These are phyloP conservation scores for Penicillium sp. DNA, from an alignment of 2,329 filamentous ascomycete species.

Conservation along the genomic window DNA sequence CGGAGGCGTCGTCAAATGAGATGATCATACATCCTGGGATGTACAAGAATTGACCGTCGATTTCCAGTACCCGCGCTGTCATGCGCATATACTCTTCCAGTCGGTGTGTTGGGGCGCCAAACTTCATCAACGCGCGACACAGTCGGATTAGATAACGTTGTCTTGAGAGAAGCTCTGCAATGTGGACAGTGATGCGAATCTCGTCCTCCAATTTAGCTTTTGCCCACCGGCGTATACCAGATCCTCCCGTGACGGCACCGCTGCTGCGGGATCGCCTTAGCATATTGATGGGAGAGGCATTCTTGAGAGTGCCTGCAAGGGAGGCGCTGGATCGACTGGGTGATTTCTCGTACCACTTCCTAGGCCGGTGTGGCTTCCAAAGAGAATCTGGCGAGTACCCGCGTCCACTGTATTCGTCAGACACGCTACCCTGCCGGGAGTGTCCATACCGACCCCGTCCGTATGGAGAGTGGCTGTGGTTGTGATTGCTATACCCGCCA, in stretches of 20 bases:
- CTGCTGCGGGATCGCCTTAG: conserved; percentile 42
- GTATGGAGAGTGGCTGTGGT: conserved; percentile 1
- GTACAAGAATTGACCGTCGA: conserved; percentile 87
- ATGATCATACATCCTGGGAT: conserved; percentile 93
- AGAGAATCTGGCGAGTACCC: conserved; percentile 35
- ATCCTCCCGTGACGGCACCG: conserved; percentile 27
- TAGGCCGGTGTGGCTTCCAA: conserved; percentile 32
- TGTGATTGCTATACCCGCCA: conserved; percentile 29
- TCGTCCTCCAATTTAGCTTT: conserved; percentile 45
- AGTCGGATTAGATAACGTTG: conserved; percentile 83
- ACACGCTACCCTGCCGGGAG: conserved; percentile 34
- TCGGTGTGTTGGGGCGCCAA: conserved; percentile 86
- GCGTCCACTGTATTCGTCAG: conserved; percentile 34
- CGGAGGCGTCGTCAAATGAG: conserved; percentile 67
- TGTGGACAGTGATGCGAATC: conserved; percentile 61
- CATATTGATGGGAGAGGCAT: conserved; percentile 31
- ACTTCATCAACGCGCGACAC: conserved; percentile 84
- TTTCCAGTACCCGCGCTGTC: conserved; percentile 84
- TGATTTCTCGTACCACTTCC: conserved; percentile 46
- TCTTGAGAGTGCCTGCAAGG: conserved; percentile 33
- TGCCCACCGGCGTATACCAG: conserved; percentile 17
- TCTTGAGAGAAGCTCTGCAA: conserved; percentile 70
- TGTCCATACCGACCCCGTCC: conserved; percentile 30
- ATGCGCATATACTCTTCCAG: conserved; percentile 89
- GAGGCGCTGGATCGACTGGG: conserved; percentile 39